Evolutionary conservation across 305 asterid genomes (phyloP).

Genomic region (Monarda citriodora): DNA sequence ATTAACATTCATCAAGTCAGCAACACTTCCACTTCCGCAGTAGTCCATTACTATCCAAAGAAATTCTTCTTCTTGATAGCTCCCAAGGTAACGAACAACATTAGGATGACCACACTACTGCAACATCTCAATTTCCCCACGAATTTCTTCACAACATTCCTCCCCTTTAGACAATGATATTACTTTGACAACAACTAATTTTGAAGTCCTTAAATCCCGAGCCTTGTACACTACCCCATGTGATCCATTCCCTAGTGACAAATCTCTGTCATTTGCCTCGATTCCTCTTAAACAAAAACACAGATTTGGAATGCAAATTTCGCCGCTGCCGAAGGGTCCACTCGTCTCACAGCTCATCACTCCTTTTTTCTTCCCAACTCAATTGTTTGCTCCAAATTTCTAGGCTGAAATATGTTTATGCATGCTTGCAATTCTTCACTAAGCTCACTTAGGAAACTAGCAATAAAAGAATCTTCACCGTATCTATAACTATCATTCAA

Average conservation of each 20-base stretch:
- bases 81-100: constrained; percentile 98
- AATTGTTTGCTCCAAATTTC: no score
- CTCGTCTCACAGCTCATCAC: no score
- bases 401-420: no score
- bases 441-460: no score
- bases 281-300: no score
- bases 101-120: constrained; percentile 99
- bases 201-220: constrained; percentile 91
- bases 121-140: constrained; percentile 99
- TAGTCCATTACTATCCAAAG: constrained; percentile 99
- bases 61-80: constrained; percentile 99
- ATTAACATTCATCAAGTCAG: constrained; percentile 93
- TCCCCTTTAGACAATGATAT: constrained; percentile 99
- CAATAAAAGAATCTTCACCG: no score
- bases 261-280: no score
- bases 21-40: constrained; percentile 99
- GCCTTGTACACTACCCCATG: constrained; percentile 98
- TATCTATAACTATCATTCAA: no score
- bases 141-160: constrained; percentile 98
- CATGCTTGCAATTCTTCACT: no score
- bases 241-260: constrained; percentile 99
- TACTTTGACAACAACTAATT: constrained; percentile 96
- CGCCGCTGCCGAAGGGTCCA: no score
- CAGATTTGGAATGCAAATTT: no score
- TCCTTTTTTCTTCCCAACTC: no score